phyloP scores from a whole-genome alignment of 176 grass and related monocot species.

The Ensete ventricosum region DNA sequence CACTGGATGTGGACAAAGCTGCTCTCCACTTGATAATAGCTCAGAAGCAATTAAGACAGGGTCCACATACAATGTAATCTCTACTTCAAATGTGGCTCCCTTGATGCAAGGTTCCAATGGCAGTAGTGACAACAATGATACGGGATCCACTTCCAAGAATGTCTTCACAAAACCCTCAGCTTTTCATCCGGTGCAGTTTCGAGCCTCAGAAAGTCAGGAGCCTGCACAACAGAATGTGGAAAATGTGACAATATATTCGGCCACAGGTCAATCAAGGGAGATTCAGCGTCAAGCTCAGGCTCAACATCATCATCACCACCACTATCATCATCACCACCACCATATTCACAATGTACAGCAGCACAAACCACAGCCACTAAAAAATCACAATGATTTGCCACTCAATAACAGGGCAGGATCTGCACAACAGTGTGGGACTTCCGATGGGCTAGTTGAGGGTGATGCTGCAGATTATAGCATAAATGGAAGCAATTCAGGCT shows the following conservation, averaged over 20 bases:
- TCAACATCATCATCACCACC: constrained; percentile 39
- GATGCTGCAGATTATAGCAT: constrained; percentile 58
- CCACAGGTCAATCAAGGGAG: constrained; percentile 25
- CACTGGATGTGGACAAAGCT: constrained; percentile 38
- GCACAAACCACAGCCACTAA: constrained; percentile 12
- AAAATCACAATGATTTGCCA: constrained; percentile 5
- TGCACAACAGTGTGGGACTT: constrained; percentile 34
- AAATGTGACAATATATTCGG: constrained; percentile 17
- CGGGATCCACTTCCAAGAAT: constrained; percentile 72
- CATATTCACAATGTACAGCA: constrained; percentile 21
- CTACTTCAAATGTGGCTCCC: constrained; percentile 41
- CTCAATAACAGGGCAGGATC: constrained; percentile 25
- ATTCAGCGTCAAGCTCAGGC: constrained; percentile 34
- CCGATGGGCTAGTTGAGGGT: constrained; percentile 44
- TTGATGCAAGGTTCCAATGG: constrained; percentile 77
- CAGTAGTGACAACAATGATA: constrained; percentile 70
- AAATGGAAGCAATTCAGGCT: constrained; percentile 58
- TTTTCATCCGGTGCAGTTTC: constrained; percentile 58
- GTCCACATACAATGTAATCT: constrained; percentile 45
- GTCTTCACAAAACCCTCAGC: constrained; percentile 51
- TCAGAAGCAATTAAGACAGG: constrained; percentile 59
- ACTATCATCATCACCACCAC: constrained; percentile 39
- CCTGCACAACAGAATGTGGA: constrained; percentile 29
- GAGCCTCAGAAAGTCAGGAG: constrained; percentile 20
- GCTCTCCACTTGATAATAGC: constrained; percentile 53